phyloP scores from a whole-genome alignment of 1,139 yeast species.

The Wickerhamiella infanticola region DNA sequence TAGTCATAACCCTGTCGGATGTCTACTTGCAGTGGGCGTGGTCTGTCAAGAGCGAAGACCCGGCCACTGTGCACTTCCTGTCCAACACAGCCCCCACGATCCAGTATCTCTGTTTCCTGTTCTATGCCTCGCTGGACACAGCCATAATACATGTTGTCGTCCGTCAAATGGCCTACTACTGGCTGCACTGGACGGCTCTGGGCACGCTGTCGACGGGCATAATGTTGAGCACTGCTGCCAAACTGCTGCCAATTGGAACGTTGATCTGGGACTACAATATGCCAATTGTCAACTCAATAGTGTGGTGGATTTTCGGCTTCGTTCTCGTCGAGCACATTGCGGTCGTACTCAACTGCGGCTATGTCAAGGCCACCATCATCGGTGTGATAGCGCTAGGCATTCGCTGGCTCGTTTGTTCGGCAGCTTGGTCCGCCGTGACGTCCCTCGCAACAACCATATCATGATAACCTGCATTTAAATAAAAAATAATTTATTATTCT shows the following conservation, averaged over 20 bases:
- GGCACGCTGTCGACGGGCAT: slow-evolving; percentile 46
- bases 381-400: slow-evolving; percentile 16
- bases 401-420: slow-evolving; percentile 6
- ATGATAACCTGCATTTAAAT: too few species aligned
- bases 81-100: slow-evolving; percentile 24
- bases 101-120: slow-evolving; percentile 56
- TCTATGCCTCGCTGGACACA: slow-evolving; percentile 48
- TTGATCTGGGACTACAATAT: slow-evolving; percentile 93
- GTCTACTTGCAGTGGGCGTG: slow-evolving; percentile 88
- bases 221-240: slow-evolving; percentile 59
- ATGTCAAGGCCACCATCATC: slow-evolving; percentile 23
- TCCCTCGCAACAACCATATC: not conserved
- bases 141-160: slow-evolving; percentile 36
- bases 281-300: slow-evolving; percentile 44
- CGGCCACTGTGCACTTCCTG: slow-evolving; percentile 9
- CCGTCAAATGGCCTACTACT: slow-evolving; percentile 27
- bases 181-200: slow-evolving; percentile 31
- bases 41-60: slow-evolving; percentile 39
- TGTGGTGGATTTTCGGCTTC: slow-evolving; percentile 45
- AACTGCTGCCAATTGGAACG: slow-evolving; percentile 83
- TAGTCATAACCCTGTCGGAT: slow-evolving; percentile 65
- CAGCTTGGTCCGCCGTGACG: slow-evolving; percentile 7
- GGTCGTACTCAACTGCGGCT: slow-evolving; percentile 35
- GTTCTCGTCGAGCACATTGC: slow-evolving; percentile 52
- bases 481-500: slow-evolving; percentile 3